These are phyloP conservation scores for Fusarium circinatum DNA, from an alignment of 2,329 filamentous ascomycete species.

Conservation along the genomic window DNA sequence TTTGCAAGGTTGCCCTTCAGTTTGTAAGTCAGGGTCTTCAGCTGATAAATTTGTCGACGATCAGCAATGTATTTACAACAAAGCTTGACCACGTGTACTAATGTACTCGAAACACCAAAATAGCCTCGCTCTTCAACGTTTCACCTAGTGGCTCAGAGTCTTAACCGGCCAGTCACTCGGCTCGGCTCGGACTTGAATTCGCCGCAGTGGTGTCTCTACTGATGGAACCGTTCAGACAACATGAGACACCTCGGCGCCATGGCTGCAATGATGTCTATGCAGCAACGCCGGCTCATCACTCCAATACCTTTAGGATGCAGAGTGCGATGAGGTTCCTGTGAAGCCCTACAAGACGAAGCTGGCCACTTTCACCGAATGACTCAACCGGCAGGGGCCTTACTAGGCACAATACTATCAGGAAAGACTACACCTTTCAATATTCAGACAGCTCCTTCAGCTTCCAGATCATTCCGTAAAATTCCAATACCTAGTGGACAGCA, in stretches of 20 bases:
- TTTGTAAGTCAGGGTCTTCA: not conserved
- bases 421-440: conserved; percentile 4
- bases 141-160: not conserved
- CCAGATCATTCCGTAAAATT: conserved; percentile 14
- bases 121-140: not conserved
- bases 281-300: not conserved
- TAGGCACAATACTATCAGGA: not conserved
- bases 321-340: not conserved
- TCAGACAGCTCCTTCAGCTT: conserved; percentile 16
- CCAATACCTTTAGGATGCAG: not conserved
- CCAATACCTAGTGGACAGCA: not conserved
- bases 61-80: not conserved
- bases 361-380: conserved; percentile 34
- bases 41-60: not conserved
- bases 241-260: not conserved
- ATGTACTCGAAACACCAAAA: not conserved
- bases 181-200: conserved; percentile 16
- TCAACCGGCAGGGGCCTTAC: conserved; percentile 20
- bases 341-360: not conserved
- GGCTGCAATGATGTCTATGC: not conserved
- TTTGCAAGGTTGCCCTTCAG: not conserved
- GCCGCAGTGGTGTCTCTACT: not conserved
- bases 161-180: conserved; percentile 24
- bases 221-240: not conserved
- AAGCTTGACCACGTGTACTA: not conserved